These are phyloP conservation scores for Aspergillus amoenus DNA, from an alignment of 2,329 filamentous ascomycete genomes.

Conservation along the genomic window DNA sequence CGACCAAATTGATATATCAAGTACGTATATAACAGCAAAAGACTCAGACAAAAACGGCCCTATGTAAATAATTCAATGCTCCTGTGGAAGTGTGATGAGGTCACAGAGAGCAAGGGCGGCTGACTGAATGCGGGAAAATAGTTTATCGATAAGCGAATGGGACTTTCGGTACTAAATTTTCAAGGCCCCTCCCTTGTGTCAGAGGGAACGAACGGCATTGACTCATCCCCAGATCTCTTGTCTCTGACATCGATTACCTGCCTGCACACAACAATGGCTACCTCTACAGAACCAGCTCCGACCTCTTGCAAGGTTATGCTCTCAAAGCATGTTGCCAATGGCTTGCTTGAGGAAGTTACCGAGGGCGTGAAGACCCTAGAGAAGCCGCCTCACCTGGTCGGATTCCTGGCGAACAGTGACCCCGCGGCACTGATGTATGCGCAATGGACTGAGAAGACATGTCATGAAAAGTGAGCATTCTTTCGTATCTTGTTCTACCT, in stretches of 20 bases:
- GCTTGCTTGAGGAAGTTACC: constrained; percentile 73
- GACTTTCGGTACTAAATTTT: constrained; percentile 29
- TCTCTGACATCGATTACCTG: constrained; percentile 3
- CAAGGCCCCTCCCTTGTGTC: constrained; percentile 19
- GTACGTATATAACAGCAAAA: neutral
- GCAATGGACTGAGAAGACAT: constrained; percentile 96
- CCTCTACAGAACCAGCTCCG: constrained; percentile 27
- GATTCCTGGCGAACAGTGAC: constrained; percentile 89
- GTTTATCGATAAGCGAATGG: constrained; percentile 41
- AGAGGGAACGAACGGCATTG: neutral
- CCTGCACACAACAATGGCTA: constrained; percentile 31
- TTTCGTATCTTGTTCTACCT: constrained; percentile 10
- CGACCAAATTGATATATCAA: neutral
- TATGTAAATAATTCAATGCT: neutral
- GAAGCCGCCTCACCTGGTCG: constrained; percentile 75
- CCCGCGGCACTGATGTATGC: constrained; percentile 91
- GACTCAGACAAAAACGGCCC: neutral
- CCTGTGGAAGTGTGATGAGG: neutral
- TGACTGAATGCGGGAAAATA: constrained; percentile 30
- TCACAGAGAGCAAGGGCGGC: neutral
- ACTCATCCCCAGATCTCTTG: constrained; percentile 1
- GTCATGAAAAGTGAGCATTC: constrained; percentile 80
- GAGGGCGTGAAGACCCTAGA: constrained; percentile 71
- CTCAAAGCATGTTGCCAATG: constrained; percentile 82
- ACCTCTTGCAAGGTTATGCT: constrained; percentile 85